These are phyloP conservation scores for Pseudocercospora cruenta DNA, from an alignment of 2,329 filamentous ascomycete genomes.

Conservation along the genomic window DNA sequence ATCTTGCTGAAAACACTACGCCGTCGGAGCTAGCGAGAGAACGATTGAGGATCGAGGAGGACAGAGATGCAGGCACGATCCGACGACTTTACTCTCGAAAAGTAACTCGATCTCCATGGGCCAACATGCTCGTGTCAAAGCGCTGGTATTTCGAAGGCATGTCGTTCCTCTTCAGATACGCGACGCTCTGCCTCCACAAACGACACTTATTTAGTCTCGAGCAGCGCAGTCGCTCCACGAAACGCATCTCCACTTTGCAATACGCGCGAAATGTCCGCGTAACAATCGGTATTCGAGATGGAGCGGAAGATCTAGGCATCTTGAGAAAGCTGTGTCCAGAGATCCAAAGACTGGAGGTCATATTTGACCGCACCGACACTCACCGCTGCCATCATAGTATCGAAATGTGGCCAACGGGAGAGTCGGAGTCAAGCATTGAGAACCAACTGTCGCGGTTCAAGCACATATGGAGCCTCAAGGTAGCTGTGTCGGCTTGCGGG, in stretches of 20 bases:
- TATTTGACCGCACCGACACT: neutral
- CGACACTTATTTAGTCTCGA: neutral
- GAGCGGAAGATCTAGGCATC: neutral
- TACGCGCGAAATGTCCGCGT: neutral
- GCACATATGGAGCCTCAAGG: neutral
- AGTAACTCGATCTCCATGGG: neutral
- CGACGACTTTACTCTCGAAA: neutral
- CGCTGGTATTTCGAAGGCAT: neutral
- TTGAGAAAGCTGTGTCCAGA: neutral
- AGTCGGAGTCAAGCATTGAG: neutral
- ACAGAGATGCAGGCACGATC: neutral
- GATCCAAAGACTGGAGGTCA: neutral
- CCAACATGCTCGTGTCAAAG: neutral
- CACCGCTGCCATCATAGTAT: neutral
- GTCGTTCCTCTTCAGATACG: neutral
- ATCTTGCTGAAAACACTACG: neutral
- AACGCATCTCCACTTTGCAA: neutral
- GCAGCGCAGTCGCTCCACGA: neutral
- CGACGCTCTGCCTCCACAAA: neutral
- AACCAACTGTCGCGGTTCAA: neutral
- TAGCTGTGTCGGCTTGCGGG: neutral
- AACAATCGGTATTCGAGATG: neutral
- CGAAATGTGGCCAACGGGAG: neutral
- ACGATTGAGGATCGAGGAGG: neutral
- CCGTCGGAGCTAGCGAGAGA: neutral